Conservation (phyloP, 768 basidiomycete genomes). For the Tulasnella sp. region DNA sequence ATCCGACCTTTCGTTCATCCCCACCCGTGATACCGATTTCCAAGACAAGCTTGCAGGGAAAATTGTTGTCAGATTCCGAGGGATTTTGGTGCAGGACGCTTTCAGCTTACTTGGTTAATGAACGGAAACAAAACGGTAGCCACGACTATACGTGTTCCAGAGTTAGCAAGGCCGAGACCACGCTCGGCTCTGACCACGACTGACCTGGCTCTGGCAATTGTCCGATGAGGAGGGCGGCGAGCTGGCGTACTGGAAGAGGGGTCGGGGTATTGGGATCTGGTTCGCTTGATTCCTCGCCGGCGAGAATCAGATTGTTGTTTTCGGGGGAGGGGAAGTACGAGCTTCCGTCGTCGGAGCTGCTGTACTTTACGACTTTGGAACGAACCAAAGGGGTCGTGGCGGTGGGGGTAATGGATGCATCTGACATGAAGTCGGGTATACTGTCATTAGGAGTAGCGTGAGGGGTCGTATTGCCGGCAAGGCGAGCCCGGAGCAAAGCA, state of each 20-base stretch:
- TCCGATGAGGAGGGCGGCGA: conserved; percentile 32
- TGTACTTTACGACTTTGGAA: conserved; percentile 15
- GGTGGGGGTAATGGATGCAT: conserved; percentile 7
- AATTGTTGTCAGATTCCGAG: neutral
- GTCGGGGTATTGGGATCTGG: conserved; percentile 15
- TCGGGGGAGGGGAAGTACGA: conserved; percentile 16
- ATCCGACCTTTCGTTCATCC: conserved; percentile 32
- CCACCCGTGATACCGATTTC: conserved; percentile 34
- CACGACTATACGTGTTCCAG: conserved; percentile 6
- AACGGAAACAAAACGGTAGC: conserved; percentile 34
- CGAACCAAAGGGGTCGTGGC: conserved; percentile 14
- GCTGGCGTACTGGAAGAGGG: conserved; percentile 33
- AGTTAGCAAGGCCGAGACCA: neutral
- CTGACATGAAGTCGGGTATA: conserved; percentile 11
- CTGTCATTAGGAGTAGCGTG: neutral
- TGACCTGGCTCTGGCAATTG: conserved; percentile 34
- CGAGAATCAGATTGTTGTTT: neutral
- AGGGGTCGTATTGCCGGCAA: neutral
- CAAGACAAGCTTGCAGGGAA: conserved; percentile 25
- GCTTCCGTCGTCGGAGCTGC: conserved; percentile 17
- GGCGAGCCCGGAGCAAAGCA: conserved; percentile 11
- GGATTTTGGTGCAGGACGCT: neutral
- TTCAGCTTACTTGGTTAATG: conserved; percentile 28
- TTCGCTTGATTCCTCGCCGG: conserved; percentile 14
- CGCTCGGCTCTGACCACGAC: neutral